Conservation (phyloP, 1,284 basidiomycete species). For the Gymnopus androsaceus region DNA sequence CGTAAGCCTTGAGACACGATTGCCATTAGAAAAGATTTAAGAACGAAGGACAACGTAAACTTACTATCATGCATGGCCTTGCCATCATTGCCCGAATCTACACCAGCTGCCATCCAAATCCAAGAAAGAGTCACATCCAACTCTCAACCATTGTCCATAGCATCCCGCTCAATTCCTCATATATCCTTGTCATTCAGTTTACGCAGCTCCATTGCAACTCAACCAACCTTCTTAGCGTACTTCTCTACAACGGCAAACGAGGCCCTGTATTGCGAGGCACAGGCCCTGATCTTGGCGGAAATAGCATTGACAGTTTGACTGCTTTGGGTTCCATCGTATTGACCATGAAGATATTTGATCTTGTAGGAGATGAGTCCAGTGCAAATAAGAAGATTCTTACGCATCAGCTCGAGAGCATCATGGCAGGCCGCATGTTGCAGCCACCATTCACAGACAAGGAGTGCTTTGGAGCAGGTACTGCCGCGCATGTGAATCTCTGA, state of each 20-base stretch:
- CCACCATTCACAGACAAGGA: not conserved
- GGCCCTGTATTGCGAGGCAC: not conserved
- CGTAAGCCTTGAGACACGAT: not conserved
- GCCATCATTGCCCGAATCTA: not conserved
- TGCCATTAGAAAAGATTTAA: not conserved
- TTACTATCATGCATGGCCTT: not conserved
- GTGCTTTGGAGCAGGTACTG: not conserved
- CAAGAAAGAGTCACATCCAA: not conserved
- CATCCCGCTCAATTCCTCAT: not conserved
- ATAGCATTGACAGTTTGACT: not conserved
- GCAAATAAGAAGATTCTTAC: not conserved
- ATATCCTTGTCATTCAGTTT: not conserved
- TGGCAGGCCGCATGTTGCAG: not conserved
- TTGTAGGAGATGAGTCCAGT: not conserved
- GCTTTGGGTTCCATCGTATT: not conserved
- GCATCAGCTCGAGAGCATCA: not conserved
- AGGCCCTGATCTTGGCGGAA: not conserved
- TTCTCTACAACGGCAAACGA: not conserved
- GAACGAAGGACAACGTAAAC: not conserved
- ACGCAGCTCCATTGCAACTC: not conserved
- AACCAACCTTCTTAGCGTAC: not conserved
- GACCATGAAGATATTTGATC: not conserved
- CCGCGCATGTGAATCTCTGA: not conserved
- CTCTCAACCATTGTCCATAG: too few relatives aligned
- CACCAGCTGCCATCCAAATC: not conserved